Evolutionary conservation across 2,329 filamentous ascomycete genomes (phyloP).

Genomic region (Xylariaceae sp.): DNA sequence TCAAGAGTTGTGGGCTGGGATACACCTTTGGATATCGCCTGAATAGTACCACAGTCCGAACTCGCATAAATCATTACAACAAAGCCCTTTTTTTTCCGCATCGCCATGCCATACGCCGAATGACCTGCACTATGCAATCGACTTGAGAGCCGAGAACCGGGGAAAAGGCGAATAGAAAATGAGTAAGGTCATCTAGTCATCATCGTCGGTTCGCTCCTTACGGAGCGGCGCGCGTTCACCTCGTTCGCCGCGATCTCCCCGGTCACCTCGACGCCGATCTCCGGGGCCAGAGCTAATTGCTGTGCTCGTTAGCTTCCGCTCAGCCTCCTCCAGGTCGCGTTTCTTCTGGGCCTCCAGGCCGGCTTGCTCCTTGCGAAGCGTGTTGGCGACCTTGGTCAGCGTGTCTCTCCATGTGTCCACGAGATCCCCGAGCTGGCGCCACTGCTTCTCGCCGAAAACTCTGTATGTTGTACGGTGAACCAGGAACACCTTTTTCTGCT

Average conservation of each 20-base stretch:
- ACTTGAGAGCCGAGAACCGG: conserved; percentile 19
- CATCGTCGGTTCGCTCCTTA: conserved; percentile 49
- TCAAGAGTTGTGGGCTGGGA: conserved; percentile 4
- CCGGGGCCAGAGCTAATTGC: conserved; percentile 35
- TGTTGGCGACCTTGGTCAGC: conserved; percentile 69
- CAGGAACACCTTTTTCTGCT: conserved; percentile 87
- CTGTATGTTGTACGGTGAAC: conserved; percentile 95
- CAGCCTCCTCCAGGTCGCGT: conserved; percentile 65
- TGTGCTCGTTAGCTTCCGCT: conserved; percentile 55
- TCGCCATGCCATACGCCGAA: conserved; percentile 28
- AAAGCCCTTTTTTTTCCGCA: conserved; percentile 23
- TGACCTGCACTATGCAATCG: conserved; percentile 26
- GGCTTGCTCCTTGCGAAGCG: conserved; percentile 75
- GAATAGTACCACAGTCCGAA: conserved; percentile 12
- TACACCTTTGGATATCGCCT: conserved; percentile 10
- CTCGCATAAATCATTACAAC: conserved; percentile 22
- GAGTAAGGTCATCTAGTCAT: conserved; percentile 41
- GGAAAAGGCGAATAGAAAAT: conserved; percentile 22
- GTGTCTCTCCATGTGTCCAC: conserved; percentile 88
- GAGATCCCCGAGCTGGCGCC: conserved; percentile 85
- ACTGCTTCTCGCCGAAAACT: conserved; percentile 96
- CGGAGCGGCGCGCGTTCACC: conserved; percentile 32
- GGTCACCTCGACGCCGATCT: conserved; percentile 28
- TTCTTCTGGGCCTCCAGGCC: conserved; percentile 73
- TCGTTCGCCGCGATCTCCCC: conserved; percentile 25